Evolutionary conservation across 2,329 filamentous ascomycete species (phyloP).

Genomic region (Colletotrichum magnum): DNA sequence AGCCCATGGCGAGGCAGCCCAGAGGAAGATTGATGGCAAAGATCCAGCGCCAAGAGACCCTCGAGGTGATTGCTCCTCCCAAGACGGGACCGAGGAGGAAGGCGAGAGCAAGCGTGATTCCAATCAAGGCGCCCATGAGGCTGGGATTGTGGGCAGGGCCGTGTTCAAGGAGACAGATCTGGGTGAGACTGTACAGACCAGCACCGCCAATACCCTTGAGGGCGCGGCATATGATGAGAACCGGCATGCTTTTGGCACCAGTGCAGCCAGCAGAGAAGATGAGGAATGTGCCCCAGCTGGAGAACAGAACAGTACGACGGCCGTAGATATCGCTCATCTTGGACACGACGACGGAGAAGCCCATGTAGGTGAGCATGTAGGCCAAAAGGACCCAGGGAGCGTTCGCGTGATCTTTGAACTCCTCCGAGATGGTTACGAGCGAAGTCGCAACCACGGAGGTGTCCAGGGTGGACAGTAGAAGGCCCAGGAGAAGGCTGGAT

Average conservation of each 20-base stretch:
- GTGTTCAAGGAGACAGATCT: slow-evolving; percentile 70
- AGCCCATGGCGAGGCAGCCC: slow-evolving; percentile 61
- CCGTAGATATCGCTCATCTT: slow-evolving; percentile 73
- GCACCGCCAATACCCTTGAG: slow-evolving; percentile 74
- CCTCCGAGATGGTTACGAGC: slow-evolving; percentile 68
- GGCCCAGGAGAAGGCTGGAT: slow-evolving; percentile 56
- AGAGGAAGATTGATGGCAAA: slow-evolving; percentile 74
- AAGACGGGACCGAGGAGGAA: slow-evolving; percentile 72
- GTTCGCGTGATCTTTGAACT: slow-evolving; percentile 65
- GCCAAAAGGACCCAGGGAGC: slow-evolving; percentile 69
- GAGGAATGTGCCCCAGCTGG: slow-evolving; percentile 69
- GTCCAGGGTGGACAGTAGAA: slow-evolving; percentile 71
- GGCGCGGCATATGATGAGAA: slow-evolving; percentile 69
- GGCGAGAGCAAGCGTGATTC: slow-evolving; percentile 68
- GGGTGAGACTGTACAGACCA: slow-evolving; percentile 72
- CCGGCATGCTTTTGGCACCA: slow-evolving; percentile 63
- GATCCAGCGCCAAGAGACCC: slow-evolving; percentile 70
- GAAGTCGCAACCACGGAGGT: slow-evolving; percentile 72
- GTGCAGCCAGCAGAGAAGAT: slow-evolving; percentile 69
- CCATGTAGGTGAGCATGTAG: slow-evolving; percentile 71
- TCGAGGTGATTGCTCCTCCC: slow-evolving; percentile 69
- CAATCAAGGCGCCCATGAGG: slow-evolving; percentile 68
- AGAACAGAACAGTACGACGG: slow-evolving; percentile 63
- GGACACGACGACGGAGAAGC: slow-evolving; percentile 71
- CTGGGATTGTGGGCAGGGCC: slow-evolving; percentile 67